Base-by-base conservation (phyloP, 176 grass and related monocot species). In the Aechmea fasciata region DNA sequence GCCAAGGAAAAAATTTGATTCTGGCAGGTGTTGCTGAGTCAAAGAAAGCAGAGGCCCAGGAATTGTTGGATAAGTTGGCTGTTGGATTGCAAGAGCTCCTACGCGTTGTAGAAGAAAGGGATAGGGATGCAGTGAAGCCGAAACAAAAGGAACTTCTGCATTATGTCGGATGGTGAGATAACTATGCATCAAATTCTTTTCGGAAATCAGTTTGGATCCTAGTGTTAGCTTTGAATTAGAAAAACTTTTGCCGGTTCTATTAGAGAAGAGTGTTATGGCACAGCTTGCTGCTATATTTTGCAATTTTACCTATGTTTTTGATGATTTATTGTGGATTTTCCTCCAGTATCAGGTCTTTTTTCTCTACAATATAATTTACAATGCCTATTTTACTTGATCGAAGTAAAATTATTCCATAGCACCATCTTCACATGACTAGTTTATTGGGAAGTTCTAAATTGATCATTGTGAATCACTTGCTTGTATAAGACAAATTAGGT, bases 111-210 rank as follows among this genome's bases (percentile, higher is more conserved):
- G 80, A 99, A 62, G 82, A 93, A 69, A 87, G 72, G 79, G 87
- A 93, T 73, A 87, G 94, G 71, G 90, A 93, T 65, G 89, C 84
- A 25, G 89, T 99, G 72, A 79, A 80, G 66, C 87, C 89, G 75
- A 99, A 99, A 81, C 94, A 99, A 76, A 93, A 93, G 73, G 89
- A 99, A 73, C 94, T 99, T 83, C 78, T 99, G 19, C 80, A 99
- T 57, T 99, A 90, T 83, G 87, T 99, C 72, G 94, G 94, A 99
- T 75, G 72, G 89, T 99, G 70, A 85, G 77, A 82, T 49, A 14
- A 69, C 3, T 48, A 57, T 52, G 67, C 14, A 2, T 70, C 51
- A 20, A 48, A 66, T 41, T 48, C 12, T n/a, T 59, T 9, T 24
- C 47, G 5, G 1, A 18, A 66, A 4, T 13, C 11, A 29, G 29